Evolutionary conservation across 257 asterid species (phyloP), one percentile per base, ranked within the genome.

Genomic region (Marsdenia floribunda): DNA sequence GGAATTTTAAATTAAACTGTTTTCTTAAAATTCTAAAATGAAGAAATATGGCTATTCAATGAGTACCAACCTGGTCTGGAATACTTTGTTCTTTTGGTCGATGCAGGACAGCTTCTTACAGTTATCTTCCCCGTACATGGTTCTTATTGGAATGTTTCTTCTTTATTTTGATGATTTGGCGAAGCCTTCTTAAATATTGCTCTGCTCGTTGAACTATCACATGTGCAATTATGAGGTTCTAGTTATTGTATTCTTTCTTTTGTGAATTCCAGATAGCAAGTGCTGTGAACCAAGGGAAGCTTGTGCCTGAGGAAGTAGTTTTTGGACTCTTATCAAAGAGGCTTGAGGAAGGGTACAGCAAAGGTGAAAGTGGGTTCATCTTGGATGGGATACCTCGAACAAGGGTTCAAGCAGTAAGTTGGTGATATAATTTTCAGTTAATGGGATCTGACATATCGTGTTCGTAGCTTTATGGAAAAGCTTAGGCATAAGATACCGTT

Each of bases 371-470:
- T 50, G 99, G 99, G 19, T 94, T 89, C 85, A 92, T 94, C 74
- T 79, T 94, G 86, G 96, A 92, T 78, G 99, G 99, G 61, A 78
- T 94, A 71, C 97, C 99, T 75, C 86, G 96, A 59, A 86, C 96
- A 12, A 83, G 81, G 68, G 78, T 87, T 70, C 99, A 92, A 86
- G 99, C 97, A 68, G 97, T 94, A 77, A 85, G 93, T 82, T 18
- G 35, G 29, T 35, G 49, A 21, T 33, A 13, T 14, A 2, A 0
- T 26, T 64, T 64, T 18, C 7, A 15, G 14, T 14, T 61, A 26
- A 11, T 61, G 19, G 44, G 22, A 5, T 14, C 68, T 29, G 29
- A 5, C 18, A 4, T 29, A 18, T 52, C 35, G 49, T 29, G 14
- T 52, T 29, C 24, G 9, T 35, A 22, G 49, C 29, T 37, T 7